Evolutionary conservation across 805 yeast genomes (phyloP), one percentile per base, ranked within the genome.

Genomic region (Dipodascus geniculatus): DNA sequence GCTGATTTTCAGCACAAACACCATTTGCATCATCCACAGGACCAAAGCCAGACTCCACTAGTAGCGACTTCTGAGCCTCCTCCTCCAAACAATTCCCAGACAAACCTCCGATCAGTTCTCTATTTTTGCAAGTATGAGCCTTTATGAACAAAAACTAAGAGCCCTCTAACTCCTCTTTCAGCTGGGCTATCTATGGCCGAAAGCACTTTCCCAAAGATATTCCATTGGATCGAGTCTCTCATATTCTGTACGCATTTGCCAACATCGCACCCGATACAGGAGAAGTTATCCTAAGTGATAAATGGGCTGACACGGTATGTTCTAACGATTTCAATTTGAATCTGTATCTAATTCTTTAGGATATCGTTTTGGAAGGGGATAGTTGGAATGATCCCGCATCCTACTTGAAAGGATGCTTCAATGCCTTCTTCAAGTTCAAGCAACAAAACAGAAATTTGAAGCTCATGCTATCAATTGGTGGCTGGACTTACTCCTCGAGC

Each of bases 381-480:
- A 47, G 49, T 23, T 47, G 49, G 49, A 47, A 47, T 22, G 55
- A 61, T 57, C 70, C 59, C 55, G 53, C 2, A 31, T 17, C 54
- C 59, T 58, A 48, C 17, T 48, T 49, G 3, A 60, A 58, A 23
- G 91, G 91, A 0, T 70, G 75, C 56, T 60, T 82, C 49, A 72
- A 78, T 55, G 76, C 76, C 60, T 65, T 83, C 33, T 70, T 65
- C 52, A 71, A 72, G 54, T 54, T 83, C 58, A 82, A 82, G 61
- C 60, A 63, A 38, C 49, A 56, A 48, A 51, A 69, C 53, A 65
- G 72, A 8, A 63, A 74, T 35, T 63, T 88, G 31, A 80, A 81
- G 56, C 71, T 82, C 0, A 70, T 81, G 2, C 74, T 89, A 76
- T 83, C 96, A 0, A 76, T 91, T 54, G 99, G 99, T 3, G 99